Evolutionary conservation across 140 eudicot species (phyloP).

Genomic region (Stevia rebaudiana): DNA sequence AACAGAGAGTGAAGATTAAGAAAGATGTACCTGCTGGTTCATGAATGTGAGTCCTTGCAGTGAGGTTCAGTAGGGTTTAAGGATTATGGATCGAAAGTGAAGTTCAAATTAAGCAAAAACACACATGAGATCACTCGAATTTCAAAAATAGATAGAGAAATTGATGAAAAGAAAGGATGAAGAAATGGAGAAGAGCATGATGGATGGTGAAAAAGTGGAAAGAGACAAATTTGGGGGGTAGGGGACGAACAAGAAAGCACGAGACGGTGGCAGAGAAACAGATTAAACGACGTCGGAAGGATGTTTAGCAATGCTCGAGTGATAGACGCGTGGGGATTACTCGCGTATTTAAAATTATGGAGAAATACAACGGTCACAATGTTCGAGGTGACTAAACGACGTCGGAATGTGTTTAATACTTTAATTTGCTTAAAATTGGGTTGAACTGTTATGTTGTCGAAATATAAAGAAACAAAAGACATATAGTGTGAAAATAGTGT

Average conservation of each 20-base stretch:
- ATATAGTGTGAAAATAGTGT: too few relatives aligned
- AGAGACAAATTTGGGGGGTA: constrained; percentile 26
- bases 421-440: too few relatives aligned
- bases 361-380: constrained; percentile 31
- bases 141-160: not conserved
- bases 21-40: not conserved
- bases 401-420: constrained; percentile 3
- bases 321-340: not conserved
- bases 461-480: too few relatives aligned
- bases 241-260: constrained; percentile 39
- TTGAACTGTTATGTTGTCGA: too few relatives aligned
- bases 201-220: constrained; percentile 16
- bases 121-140: not conserved
- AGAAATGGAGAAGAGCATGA: not conserved
- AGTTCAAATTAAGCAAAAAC: not conserved
- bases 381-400: constrained; percentile 26
- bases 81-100: not conserved
- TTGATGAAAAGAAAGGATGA: not conserved
- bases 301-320: constrained; percentile 5
- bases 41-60: not conserved
- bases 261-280: constrained; percentile 31
- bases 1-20: too few relatives aligned
- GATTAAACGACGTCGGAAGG: not conserved
- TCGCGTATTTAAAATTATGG: constrained; percentile 23
- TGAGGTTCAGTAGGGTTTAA: too few relatives aligned